Evolutionary conservation across 2,329 filamentous ascomycete genomes (phyloP), one percentile per base, ranked within the genome.

Genomic region (Stagonosporopsis cucurbitacearum): DNA sequence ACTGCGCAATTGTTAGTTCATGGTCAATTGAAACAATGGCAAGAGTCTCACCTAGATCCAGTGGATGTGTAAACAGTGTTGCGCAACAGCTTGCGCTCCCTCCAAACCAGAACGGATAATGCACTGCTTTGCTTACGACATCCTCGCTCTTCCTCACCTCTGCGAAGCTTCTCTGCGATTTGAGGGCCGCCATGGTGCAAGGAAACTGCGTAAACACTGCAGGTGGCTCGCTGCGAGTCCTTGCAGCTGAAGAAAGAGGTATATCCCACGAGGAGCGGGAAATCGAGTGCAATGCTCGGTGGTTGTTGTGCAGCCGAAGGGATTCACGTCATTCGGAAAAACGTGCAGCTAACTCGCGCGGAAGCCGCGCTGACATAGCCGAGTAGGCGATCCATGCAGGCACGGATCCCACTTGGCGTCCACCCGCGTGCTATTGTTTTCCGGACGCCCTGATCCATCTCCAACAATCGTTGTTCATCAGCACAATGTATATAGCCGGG

Each of bases 11-110:
- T 33, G 59, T 79, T 63, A 79, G 75, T 55, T 54, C 28, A 20
- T 35, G 19, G 3, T 19, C 28, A 4, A 50, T 25, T n/a, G 22
- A 19, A n/a, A 32, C 19, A 53, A 28, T 45, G 28, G 37, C 5
- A 17, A 28, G 23, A 9, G 19, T 41, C 88, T 76, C 84, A 96
- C 92, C 86, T 62, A 97, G 82, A 84, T 97, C 93, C 72, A 98
- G 81, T 45, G 94, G 94, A 82, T 98, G 94, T 26, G 94, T 98
- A 44, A 96, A 90, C 66, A 87, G 88, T 40, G 94, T 93, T 33
- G 94, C 94, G 81, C 95, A 88, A 74, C 91, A 96, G 72, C 91
- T 95, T 46, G 94, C 92, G 74, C 91, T 96, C 52, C 95, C 95
- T 62, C 95, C 95, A 76, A 99, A 98, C 95, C 94, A 98, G 64